Evolutionary conservation across 2,329 filamentous ascomycete species (phyloP).

Genomic region (Aspergillus puulaauensis): DNA sequence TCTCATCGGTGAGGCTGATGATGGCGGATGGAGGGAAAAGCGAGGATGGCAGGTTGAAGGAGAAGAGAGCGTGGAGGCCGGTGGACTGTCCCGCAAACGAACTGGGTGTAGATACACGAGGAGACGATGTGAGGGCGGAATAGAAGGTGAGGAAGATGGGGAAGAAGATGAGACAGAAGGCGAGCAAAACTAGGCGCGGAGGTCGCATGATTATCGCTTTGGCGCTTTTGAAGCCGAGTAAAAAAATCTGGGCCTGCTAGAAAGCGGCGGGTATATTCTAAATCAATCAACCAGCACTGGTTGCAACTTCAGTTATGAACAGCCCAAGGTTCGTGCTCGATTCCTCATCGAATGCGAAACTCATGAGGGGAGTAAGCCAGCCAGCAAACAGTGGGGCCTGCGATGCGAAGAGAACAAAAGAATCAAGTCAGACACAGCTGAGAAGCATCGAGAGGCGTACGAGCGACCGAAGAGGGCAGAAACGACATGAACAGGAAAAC

Average conservation of each 20-base stretch:
- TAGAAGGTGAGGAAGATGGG: slow-evolving; percentile 50
- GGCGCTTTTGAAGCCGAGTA: not conserved
- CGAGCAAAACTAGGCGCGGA: slow-evolving; percentile 46
- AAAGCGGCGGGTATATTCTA: slow-evolving; percentile 13
- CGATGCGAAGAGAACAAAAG: not conserved
- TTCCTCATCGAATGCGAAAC: slow-evolving; percentile 24
- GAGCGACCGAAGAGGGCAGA: slow-evolving; percentile 1
- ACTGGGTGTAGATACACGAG: slow-evolving; percentile 37
- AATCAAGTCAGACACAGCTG: not conserved
- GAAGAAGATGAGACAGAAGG: slow-evolving; percentile 49
- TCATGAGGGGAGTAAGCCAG: slow-evolving; percentile 35
- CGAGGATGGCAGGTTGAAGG: slow-evolving; percentile 74
- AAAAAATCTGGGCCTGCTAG: not conserved
- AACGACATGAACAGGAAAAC: slow-evolving; percentile 2
- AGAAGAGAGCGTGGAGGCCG: slow-evolving; percentile 61
- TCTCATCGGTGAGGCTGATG: slow-evolving; percentile 95
- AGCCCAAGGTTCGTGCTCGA: slow-evolving; percentile 32
- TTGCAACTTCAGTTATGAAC: slow-evolving; percentile 25
- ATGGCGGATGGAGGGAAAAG: slow-evolving; percentile 94
- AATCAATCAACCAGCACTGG: slow-evolving; percentile 1
- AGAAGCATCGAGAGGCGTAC: not conserved
- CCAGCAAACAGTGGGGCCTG: not conserved
- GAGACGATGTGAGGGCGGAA: slow-evolving; percentile 43
- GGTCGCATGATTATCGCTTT: slow-evolving; percentile 43
- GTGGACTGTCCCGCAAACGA: slow-evolving; percentile 42